Percentiles rank a stretch among this genome's conserved stretches.
phyloP scores from a whole-genome alignment of 176 grass and related monocot genomes.

The Ananas comosus region DNA sequence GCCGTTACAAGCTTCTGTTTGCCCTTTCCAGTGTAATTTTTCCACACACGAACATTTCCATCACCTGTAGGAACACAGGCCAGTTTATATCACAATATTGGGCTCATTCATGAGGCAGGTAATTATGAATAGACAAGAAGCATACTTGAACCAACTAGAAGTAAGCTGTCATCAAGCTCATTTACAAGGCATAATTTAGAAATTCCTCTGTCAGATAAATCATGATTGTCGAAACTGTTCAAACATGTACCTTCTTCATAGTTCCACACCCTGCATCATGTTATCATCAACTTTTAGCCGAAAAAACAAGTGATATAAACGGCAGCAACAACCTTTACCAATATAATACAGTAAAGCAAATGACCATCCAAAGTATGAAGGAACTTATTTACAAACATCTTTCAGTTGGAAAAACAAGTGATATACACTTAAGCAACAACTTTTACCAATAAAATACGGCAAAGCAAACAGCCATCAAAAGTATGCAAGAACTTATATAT shows the following conservation, averaged over 20 bases:
- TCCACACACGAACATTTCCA: conserved; percentile 94
- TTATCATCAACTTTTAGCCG: conserved; percentile 21
- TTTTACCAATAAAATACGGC: background rate
- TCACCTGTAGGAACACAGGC: conserved; percentile 48
- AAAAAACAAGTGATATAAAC: conserved; percentile 8
- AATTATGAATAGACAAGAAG: background rate
- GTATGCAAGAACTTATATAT: background rate
- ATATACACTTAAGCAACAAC: background rate
- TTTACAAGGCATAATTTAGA: conserved; percentile 84
- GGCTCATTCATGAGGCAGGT: background rate
- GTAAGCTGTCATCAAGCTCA: conserved; percentile 94
- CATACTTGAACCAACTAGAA: conserved; percentile 88
- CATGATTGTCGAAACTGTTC: conserved; percentile 83
- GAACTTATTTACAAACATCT: background rate
- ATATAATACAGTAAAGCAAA: background rate
- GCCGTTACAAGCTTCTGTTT: conserved; percentile 89
- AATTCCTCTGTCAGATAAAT: conserved; percentile 75
- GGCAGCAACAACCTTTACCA: background rate
- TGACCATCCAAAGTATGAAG: background rate
- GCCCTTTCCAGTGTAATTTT: conserved; percentile 58
- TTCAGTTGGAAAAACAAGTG: conserved; percentile 3
- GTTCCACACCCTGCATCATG: conserved; percentile 75
- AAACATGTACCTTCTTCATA: conserved; percentile 60
- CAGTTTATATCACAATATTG: background rate
- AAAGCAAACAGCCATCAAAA: background rate